Percentiles rank a stretch among this genome's conserved stretches.
phyloP scores from a whole-genome alignment of 805 yeast species.

The Sugiyamaella mastotermitis region DNA sequence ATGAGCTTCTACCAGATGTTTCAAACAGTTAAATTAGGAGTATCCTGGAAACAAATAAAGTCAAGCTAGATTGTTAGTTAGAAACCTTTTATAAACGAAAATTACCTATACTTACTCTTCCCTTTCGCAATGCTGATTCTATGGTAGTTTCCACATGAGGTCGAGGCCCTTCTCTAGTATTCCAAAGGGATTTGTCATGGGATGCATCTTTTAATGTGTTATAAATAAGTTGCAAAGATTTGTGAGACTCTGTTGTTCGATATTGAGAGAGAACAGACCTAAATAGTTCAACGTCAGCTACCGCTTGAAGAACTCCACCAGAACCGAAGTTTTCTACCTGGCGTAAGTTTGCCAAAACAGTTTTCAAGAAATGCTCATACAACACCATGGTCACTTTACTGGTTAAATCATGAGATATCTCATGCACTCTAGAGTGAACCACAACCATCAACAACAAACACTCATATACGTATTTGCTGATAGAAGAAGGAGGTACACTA shows the following conservation, averaged over 20 bases:
- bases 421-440: conserved; percentile 46
- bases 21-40: too few relatives aligned
- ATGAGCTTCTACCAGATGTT: too few relatives aligned
- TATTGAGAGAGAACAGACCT: conserved; percentile 30
- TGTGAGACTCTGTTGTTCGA: conserved; percentile 21
- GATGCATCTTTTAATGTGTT: conserved; percentile 26
- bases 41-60: too few relatives aligned
- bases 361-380: conserved; percentile 35
- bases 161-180: conserved; percentile 22
- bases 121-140: too few relatives aligned
- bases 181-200: conserved; percentile 25
- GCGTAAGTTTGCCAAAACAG: conserved; percentile 36
- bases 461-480: conserved; percentile 42
- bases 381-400: conserved; percentile 41
- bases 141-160: too few relatives aligned
- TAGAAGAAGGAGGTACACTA: conserved; percentile 24
- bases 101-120: too few relatives aligned
- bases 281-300: conserved; percentile 51
- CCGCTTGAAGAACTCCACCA: conserved; percentile 45
- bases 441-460: conserved; percentile 42
- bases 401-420: conserved; percentile 43
- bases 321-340: conserved; percentile 41
- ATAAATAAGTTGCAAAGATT: conserved; percentile 25
- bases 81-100: too few relatives aligned
- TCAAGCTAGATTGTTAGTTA: too few relatives aligned